Base-by-base conservation (phyloP, 73 alveolate genomes). In the Diophrys sp. region DNA sequence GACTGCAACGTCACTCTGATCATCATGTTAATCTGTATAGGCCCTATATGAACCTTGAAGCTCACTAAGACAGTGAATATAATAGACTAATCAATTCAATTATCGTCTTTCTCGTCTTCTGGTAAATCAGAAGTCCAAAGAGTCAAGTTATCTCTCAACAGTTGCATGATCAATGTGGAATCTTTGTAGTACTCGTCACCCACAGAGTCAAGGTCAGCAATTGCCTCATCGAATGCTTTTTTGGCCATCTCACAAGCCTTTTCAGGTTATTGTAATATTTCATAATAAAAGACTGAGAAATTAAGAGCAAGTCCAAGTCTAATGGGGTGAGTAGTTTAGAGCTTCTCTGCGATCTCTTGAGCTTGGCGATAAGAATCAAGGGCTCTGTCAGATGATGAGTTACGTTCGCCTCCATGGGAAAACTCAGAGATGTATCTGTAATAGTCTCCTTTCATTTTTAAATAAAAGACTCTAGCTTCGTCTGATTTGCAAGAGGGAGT, bases 111-210 rank as follows among this genome's bases (percentile, higher is more conserved):
- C 18, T 44, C 62, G 62, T 44, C 62, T 44, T 44, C 62, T 44
- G 62, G 62, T 5, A 44, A 18, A 44, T 44, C 62, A 18, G 62
- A 44, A 44, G 62, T 90, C 98, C 98, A 92, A 30, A 92, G 78
- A 31, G 96, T 80, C 68, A 92, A 77, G 89, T 95, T 95, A 74
- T 95, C 99, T 79, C 96, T 87, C 53, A 85, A 66, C 74, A 94
- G 88, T 67, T 95, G 93, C 89, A 94, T 81, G 28, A 95, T 94
- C 44, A 93, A 76, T 28, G 97, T 84, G 53, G 97, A 89, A 75
- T 95, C 99, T 78, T 94, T 95, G 87, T 91, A 91, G 77, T 84
- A 85, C 44, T 88, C 96, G 77, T 93, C 97, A 67, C 86, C 85
- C 66, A 90, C 87, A 73, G 91, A 84, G 74, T 94, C 99, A 55